phyloP scores from a whole-genome alignment of 163 green algal genomes.

The Scenedesmus sp. region DNA sequence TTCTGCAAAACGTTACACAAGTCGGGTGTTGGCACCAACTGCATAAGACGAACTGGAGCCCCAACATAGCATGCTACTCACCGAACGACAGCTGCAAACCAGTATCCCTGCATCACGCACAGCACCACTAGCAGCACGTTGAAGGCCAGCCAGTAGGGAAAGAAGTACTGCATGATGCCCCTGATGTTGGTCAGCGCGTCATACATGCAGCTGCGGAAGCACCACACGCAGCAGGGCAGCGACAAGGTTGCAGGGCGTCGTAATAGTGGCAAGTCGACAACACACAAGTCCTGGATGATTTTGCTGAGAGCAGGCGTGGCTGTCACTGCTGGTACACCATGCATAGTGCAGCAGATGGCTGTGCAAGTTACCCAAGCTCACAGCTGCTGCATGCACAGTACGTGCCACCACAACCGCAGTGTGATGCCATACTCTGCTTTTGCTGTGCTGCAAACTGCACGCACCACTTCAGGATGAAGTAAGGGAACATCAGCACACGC shows the following conservation, averaged over 20 bases:
- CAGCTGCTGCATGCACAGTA: background rate
- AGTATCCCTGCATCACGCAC: slow-evolving; percentile 57
- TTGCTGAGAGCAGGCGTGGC: background rate
- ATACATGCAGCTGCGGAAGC: slow-evolving; percentile 38
- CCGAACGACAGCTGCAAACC: slow-evolving; percentile 55
- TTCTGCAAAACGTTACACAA: too few species aligned
- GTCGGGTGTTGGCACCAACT: too few species aligned
- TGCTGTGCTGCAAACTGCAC: background rate
- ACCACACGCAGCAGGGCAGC: background rate
- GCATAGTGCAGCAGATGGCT: background rate
- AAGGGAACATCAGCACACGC: slow-evolving; percentile 58
- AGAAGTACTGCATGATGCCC: slow-evolving; percentile 45
- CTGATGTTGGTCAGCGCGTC: slow-evolving; percentile 31
- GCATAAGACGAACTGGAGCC: background rate
- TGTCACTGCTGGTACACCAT: background rate
- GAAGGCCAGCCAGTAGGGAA: slow-evolving; percentile 22
- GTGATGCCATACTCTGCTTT: too few species aligned
- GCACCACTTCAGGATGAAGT: slow-evolving; percentile 56
- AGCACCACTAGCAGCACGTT: slow-evolving; percentile 59
- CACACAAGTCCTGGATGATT: too few species aligned
- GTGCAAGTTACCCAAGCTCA: too few species aligned
- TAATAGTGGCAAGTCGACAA: background rate
- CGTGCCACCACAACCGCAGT: background rate
- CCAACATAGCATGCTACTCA: background rate
- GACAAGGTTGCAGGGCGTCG: background rate